Conservation (phyloP, 768 basidiomycete genomes). For the Coprinopsis sp. region DNA sequence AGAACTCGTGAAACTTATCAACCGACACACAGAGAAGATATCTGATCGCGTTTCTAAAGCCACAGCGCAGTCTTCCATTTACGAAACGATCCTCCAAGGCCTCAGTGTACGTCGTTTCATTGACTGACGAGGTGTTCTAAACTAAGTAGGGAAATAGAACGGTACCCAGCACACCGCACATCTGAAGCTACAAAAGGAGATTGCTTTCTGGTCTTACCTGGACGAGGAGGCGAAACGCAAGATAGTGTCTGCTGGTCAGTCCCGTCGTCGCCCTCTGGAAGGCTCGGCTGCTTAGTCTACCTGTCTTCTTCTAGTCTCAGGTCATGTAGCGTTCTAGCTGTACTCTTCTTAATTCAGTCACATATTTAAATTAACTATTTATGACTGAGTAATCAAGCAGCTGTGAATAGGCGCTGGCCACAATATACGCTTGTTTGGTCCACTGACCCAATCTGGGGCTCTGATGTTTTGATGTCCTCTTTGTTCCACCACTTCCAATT, state of each 20-base stretch:
- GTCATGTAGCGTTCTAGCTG: too few relatives aligned
- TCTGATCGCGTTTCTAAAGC: slow-evolving; percentile 57
- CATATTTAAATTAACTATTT: too few relatives aligned
- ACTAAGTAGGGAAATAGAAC: slow-evolving; percentile 35
- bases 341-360: too few relatives aligned
- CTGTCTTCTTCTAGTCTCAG: slow-evolving; percentile 1
- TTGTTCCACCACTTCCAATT: too few relatives aligned
- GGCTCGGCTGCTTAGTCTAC: slow-evolving; percentile 5
- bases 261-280: slow-evolving; percentile 11
- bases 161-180: slow-evolving; percentile 71
- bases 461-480: too few relatives aligned
- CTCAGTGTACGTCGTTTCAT: slow-evolving; percentile 54
- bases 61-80: slow-evolving; percentile 67
- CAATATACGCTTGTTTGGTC: too few relatives aligned
- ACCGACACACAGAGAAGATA: slow-evolving; percentile 65
- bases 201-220: slow-evolving; percentile 80
- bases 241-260: slow-evolving; percentile 43
- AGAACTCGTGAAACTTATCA: slow-evolving; percentile 75
- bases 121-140: background rate
- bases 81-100: slow-evolving; percentile 70
- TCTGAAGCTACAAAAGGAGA: slow-evolving; percentile 80
- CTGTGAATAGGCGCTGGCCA: too few relatives aligned
- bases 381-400: too few relatives aligned
- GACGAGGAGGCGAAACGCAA: slow-evolving; percentile 74
- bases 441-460: too few relatives aligned